These are phyloP conservation scores for Drechslera avenae DNA, from an alignment of 2,329 filamentous ascomycete species.

Conservation along the genomic window DNA sequence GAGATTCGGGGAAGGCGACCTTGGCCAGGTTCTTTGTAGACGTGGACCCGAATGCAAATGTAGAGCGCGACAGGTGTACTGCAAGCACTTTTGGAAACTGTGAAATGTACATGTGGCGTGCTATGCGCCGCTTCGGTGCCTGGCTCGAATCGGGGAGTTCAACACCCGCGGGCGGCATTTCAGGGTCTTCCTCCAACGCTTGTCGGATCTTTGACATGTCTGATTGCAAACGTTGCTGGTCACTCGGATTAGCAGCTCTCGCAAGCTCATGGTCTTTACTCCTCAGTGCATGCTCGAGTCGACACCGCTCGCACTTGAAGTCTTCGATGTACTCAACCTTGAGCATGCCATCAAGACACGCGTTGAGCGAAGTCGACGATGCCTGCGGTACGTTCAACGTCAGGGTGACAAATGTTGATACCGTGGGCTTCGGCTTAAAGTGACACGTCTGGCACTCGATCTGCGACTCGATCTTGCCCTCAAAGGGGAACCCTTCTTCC, in stretches of 20 bases:
- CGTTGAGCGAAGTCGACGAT: slow-evolving; percentile 75
- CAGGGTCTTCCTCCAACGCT: slow-evolving; percentile 80
- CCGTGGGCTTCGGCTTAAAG: slow-evolving; percentile 83
- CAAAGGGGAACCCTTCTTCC: slow-evolving; percentile 84
- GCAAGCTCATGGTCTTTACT: slow-evolving; percentile 65
- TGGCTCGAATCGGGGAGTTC: slow-evolving; percentile 73
- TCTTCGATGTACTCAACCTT: slow-evolving; percentile 97
- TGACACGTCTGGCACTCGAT: slow-evolving; percentile 89
- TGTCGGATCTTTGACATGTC: slow-evolving; percentile 69
- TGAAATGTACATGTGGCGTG: slow-evolving; percentile 85
- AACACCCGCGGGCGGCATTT: slow-evolving; percentile 73
- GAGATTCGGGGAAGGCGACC: slow-evolving; percentile 85
- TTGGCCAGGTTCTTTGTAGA: slow-evolving; percentile 95
- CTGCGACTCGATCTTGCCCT: slow-evolving; percentile 91
- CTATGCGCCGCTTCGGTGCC: slow-evolving; percentile 82
- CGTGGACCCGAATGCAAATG: slow-evolving; percentile 76
- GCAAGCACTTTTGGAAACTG: slow-evolving; percentile 87
- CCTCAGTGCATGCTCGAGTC: slow-evolving; percentile 77
- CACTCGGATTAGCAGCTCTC: slow-evolving; percentile 38
- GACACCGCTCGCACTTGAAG: slow-evolving; percentile 93
- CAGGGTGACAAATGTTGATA: slow-evolving; percentile 87
- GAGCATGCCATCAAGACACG: slow-evolving; percentile 91
- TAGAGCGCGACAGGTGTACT: slow-evolving; percentile 89
- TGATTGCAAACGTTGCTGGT: slow-evolving; percentile 58
- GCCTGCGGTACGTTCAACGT: slow-evolving; percentile 90